These are phyloP conservation scores for Daldinia bambusicola DNA, from an alignment of 495 filamentous ascomycete species.

Conservation along the genomic window DNA sequence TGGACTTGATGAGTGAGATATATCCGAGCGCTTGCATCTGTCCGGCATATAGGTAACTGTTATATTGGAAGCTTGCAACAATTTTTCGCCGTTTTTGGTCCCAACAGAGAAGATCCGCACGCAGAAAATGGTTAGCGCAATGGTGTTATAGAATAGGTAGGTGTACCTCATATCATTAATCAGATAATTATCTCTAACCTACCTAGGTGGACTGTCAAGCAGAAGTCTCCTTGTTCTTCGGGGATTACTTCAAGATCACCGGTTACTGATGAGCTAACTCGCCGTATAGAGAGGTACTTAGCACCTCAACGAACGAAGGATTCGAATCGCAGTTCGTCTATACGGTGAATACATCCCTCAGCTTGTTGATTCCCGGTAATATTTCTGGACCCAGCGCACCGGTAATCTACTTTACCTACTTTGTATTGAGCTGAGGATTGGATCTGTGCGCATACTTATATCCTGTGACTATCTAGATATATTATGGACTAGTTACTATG, in stretches of 20 bases:
- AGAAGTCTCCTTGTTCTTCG: constrained; percentile 7
- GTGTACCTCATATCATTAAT: constrained; percentile 19
- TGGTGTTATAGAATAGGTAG: neutral
- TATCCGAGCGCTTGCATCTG: constrained; percentile 25
- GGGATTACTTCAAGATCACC: constrained; percentile 8
- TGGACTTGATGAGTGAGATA: constrained; percentile 30
- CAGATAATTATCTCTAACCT: too few relatives aligned
- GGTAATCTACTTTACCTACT: constrained; percentile 31
- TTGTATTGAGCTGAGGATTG: constrained; percentile 16
- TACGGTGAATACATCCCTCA: neutral
- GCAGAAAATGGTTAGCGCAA: constrained; percentile 19
- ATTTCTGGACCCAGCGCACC: constrained; percentile 30
- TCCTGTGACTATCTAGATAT: constrained; percentile 17
- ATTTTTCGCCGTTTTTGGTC: constrained; percentile 15
- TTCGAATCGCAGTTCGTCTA: neutral
- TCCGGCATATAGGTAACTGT: constrained; percentile 19
- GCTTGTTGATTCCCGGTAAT: constrained; percentile 10
- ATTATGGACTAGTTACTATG: too few relatives aligned
- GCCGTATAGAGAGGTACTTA: constrained; percentile 7
- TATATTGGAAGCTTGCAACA: constrained; percentile 3
- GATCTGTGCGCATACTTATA: constrained; percentile 5
- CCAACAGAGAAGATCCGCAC: constrained; percentile 14
- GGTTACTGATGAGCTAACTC: constrained; percentile 7
- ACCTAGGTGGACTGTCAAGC: neutral
- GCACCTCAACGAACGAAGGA: constrained; percentile 12